Evolutionary conservation across 1,139 yeast genomes (phyloP).

Genomic region (Geotrichum histeridarum): DNA sequence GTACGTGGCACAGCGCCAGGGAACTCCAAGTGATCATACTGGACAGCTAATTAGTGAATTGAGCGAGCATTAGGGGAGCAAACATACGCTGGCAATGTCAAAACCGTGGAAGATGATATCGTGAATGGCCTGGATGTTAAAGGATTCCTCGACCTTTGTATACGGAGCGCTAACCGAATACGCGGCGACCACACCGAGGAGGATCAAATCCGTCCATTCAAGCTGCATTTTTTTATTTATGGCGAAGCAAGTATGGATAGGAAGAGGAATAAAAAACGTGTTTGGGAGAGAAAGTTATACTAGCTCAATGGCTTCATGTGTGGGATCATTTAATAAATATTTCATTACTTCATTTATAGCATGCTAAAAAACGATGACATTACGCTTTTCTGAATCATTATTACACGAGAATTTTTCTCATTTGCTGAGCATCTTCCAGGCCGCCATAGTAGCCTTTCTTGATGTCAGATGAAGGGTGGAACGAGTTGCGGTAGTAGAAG

Average conservation of each 20-base stretch:
- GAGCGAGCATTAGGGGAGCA: conserved; percentile 20
- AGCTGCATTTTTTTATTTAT: conserved; percentile 20
- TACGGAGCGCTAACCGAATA: conserved; percentile 61
- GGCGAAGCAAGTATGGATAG: conserved; percentile 5
- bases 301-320: not conserved
- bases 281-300: not conserved
- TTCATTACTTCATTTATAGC: not conserved
- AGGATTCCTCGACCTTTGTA: conserved; percentile 93
- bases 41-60: conserved; percentile 24
- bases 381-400: not conserved
- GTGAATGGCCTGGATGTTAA: conserved; percentile 83
- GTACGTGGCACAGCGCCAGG: conserved; percentile 92
- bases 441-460: conserved; percentile 11
- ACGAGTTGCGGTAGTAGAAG: conserved; percentile 21
- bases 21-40: conserved; percentile 69
- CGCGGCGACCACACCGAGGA: conserved; percentile 28
- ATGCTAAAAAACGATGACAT: not conserved
- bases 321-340: not conserved
- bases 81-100: conserved; percentile 24
- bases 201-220: conserved; percentile 22
- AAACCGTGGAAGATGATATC: conserved; percentile 69
- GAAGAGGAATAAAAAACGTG: not conserved
- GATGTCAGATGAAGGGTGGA: conserved; percentile 9
- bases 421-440: conserved; percentile 6
- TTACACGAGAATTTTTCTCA: conserved; percentile 7